Percentiles rank a stretch among this genome's conserved stretches.
These are phyloP conservation scores for Phytophthora quininea DNA, from an alignment of 352 stramenopile species.

Conservation along the genomic window DNA sequence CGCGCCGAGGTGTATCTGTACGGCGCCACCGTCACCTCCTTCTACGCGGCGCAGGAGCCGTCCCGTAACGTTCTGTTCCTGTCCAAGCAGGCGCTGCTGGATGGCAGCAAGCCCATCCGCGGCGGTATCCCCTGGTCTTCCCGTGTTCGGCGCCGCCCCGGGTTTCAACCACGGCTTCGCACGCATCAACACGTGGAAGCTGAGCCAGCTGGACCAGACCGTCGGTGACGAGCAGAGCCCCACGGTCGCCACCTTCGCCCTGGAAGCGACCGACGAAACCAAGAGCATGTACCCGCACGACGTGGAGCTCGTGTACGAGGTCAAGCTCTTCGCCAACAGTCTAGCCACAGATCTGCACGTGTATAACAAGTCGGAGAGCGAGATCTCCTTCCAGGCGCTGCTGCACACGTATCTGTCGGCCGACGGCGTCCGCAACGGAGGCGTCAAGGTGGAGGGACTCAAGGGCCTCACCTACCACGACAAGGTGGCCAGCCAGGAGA, in stretches of 20 bases:
- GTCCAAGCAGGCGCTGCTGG: conserved; percentile 85
- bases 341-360: conserved; percentile 91
- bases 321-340: conserved; percentile 82
- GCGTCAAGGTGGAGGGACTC: conserved; percentile 83
- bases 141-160: conserved; percentile 92
- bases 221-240: conserved; percentile 45
- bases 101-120: conserved; percentile 94
- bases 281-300: conserved; percentile 76
- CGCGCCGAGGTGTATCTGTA: conserved; percentile 88
- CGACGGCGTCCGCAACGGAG: conserved; percentile 68
- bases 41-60: conserved; percentile 71
- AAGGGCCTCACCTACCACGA: conserved; percentile 87
- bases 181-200: conserved; percentile 74
- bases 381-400: conserved; percentile 94
- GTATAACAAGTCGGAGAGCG: conserved; percentile 83
- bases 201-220: conserved; percentile 53
- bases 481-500: conserved; percentile 82
- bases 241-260: conserved; percentile 67
- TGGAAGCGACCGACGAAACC: conserved; percentile 48
- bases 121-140: conserved; percentile 97
- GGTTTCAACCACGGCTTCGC: conserved; percentile 95
- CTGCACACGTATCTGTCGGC: conserved; percentile 95
- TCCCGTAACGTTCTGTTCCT: conserved; percentile 93
- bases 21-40: conserved; percentile 92
- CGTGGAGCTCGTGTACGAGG: conserved; percentile 84